Evolutionary conservation across 176 grass and related monocot species (phyloP).

Genomic region (Zizania latifolia): DNA sequence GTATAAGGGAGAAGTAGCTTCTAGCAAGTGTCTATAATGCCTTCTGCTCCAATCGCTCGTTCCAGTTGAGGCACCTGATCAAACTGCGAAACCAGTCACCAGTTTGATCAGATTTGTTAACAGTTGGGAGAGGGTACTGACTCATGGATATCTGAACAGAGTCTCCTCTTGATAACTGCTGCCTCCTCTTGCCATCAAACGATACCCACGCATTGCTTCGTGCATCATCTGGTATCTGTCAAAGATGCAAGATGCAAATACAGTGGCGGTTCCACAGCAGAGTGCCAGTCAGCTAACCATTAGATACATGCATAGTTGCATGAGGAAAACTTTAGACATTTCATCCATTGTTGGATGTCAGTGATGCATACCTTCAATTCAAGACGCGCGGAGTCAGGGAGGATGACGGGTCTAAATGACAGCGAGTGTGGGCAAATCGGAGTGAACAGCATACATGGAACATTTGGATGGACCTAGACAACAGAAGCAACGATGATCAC

Average conservation of each 20-base stretch:
- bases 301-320: background rate
- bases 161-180: constrained; percentile 86
- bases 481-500: constrained; percentile 15
- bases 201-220: constrained; percentile 93
- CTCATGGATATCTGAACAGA: constrained; percentile 88
- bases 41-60: constrained; percentile 91
- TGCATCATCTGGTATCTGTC: constrained; percentile 79
- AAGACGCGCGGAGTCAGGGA: constrained; percentile 84
- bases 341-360: background rate
- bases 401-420: constrained; percentile 96
- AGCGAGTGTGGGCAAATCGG: constrained; percentile 95
- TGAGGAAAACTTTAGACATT: background rate
- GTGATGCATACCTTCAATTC: constrained; percentile 80
- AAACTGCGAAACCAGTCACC: constrained; percentile 92
- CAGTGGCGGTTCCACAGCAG: background rate
- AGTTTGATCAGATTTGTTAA: constrained; percentile 96
- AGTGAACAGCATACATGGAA: constrained; percentile 98
- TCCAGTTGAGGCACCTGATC: constrained; percentile 95
- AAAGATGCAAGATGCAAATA: constrained; percentile 14
- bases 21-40: constrained; percentile 49
- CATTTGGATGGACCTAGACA: constrained; percentile 91
- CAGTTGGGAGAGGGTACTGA: constrained; percentile 82
- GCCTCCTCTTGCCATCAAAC: constrained; percentile 86
- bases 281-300: background rate
- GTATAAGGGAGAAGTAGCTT: constrained; percentile 4